Conservation (phyloP, 352 stramenopile species). For the Phytophthora tubulina region DNA sequence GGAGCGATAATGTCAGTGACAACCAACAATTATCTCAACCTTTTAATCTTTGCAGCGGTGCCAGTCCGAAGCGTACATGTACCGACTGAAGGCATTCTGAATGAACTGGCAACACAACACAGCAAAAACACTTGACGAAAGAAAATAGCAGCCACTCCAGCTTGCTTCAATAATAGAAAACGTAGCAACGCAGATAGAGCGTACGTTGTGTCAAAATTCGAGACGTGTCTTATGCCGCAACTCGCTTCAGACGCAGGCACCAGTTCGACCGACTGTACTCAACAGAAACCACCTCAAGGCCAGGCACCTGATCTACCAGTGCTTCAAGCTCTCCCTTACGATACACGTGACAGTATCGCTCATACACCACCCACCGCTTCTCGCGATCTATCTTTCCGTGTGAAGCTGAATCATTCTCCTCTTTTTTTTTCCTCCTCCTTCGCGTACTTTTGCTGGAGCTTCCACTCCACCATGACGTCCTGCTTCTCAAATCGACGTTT, state of each 20-base stretch:
- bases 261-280: slow-evolving; percentile 87
- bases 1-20: too few relatives aligned
- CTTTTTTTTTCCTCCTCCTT: slow-evolving; percentile 21
- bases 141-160: too few relatives aligned
- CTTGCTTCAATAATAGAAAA: too few relatives aligned
- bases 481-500: slow-evolving; percentile 82
- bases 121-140: too few relatives aligned
- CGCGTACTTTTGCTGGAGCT: slow-evolving; percentile 86
- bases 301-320: slow-evolving; percentile 64
- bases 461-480: slow-evolving; percentile 90
- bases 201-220: not conserved
- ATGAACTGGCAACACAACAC: too few relatives aligned
- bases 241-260: slow-evolving; percentile 64
- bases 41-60: too few relatives aligned
- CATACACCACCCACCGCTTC: slow-evolving; percentile 82
- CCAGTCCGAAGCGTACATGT: too few relatives aligned
- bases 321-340: slow-evolving; percentile 72
- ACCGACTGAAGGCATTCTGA: too few relatives aligned
- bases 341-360: slow-evolving; percentile 90
- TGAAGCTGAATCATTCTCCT: slow-evolving; percentile 4
- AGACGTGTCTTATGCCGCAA: slow-evolving; percentile 8
- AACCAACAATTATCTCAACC: too few relatives aligned
- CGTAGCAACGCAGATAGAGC: not conserved
- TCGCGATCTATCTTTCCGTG: slow-evolving; percentile 55
- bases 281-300: slow-evolving; percentile 63